A percentile compares a stretch with the other conserved stretches of the same genome.
Evolutionary conservation across 345 rosid species (phyloP).

Genomic region (Eucalyptus fibrosa): DNA sequence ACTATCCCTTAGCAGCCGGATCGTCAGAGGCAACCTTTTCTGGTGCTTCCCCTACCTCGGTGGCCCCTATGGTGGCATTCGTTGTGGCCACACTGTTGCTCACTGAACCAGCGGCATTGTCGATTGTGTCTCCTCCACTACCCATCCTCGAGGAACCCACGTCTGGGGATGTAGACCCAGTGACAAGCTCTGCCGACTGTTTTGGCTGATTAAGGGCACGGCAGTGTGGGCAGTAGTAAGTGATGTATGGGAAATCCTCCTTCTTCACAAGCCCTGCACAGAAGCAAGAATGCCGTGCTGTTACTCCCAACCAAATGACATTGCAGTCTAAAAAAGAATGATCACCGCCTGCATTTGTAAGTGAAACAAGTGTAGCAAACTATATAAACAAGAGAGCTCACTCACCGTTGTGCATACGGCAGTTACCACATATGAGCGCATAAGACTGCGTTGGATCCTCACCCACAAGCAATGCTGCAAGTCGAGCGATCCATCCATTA

Average conservation of each 20-base stretch:
- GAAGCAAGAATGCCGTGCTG: neutral
- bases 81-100: neutral
- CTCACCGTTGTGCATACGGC: conserved; percentile 95
- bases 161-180: conserved; percentile 12
- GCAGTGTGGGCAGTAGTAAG: conserved; percentile 92
- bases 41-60: neutral
- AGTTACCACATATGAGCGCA: conserved; percentile 91
- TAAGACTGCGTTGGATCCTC: conserved; percentile 91
- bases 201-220: conserved; percentile 65
- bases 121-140: conserved; percentile 8
- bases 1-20: neutral
- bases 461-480: conserved; percentile 93
- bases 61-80: neutral
- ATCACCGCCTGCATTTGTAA: neutral
- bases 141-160: conserved; percentile 7
- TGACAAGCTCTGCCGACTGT: conserved; percentile 16
- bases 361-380: neutral
- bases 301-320: neutral
- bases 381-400: neutral
- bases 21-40: neutral
- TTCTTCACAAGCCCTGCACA: conserved; percentile 68
- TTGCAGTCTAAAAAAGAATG: neutral
- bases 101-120: neutral
- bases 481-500: conserved; percentile 83
- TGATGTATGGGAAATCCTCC: conserved; percentile 72